A percentile compares a stretch with the other conserved stretches of the same genome.
phyloP scores from a whole-genome alignment of 768 basidiomycete genomes.

The Scleroderma bovista region DNA sequence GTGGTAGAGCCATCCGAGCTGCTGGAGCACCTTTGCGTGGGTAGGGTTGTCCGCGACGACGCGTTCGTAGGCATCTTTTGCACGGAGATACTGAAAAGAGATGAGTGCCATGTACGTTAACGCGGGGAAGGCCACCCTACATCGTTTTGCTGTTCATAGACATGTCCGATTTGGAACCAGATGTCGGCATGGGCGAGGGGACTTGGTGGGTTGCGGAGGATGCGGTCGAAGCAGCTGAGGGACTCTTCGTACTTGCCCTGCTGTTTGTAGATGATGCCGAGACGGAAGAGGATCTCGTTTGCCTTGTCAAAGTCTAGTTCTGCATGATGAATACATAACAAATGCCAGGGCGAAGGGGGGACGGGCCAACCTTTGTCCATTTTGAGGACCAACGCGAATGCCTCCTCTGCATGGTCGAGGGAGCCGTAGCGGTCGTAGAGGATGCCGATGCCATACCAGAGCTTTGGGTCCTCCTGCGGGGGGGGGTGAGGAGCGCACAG shows the following conservation, averaged over 20 bases:
- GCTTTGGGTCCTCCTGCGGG: constrained; percentile 83
- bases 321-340: constrained; percentile 26
- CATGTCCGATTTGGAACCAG: constrained; percentile 99
- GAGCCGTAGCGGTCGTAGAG: constrained; percentile 98
- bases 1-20: constrained; percentile 96
- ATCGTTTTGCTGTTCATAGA: constrained; percentile 96
- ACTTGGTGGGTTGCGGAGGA: constrained; percentile 90
- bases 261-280: constrained; percentile 99
- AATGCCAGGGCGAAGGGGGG: not conserved
- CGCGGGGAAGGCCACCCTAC: constrained; percentile 39
- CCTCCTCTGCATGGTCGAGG: constrained; percentile 97
- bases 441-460: constrained; percentile 99
- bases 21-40: constrained; percentile 96
- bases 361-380: constrained; percentile 86
- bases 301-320: constrained; percentile 90
- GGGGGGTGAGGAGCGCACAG: constrained; percentile 6
- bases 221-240: constrained; percentile 91
- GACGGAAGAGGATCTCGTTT: constrained; percentile 95
- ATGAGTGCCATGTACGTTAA: constrained; percentile 7
- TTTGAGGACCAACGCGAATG: constrained; percentile 89
- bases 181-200: constrained; percentile 97
- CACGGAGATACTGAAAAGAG: constrained; percentile 64
- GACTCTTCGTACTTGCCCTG: constrained; percentile 90
- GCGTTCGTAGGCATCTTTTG: constrained; percentile 94
- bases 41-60: constrained; percentile 90